Percentiles rank a stretch among this genome's conserved stretches.
These are phyloP conservation scores for Boletus rex-veris DNA, from an alignment of 768 basidiomycete genomes.

Conservation along the genomic window DNA sequence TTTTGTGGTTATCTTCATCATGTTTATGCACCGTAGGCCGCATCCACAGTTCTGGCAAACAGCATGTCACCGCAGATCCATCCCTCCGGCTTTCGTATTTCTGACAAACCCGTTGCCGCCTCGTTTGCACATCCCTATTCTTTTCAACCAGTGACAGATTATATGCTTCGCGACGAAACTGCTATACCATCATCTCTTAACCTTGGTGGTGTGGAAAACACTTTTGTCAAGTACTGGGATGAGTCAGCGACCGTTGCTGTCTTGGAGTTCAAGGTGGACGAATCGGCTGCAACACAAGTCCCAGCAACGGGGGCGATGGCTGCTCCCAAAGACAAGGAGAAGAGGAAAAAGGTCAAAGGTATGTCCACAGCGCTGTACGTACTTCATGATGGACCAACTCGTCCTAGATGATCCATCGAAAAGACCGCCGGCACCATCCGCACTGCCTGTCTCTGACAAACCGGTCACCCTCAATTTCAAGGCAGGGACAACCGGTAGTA, in stretches of 20 bases:
- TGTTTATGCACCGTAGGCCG: constrained; percentile 52
- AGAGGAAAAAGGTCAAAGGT: constrained; percentile 58
- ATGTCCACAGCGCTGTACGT: neutral
- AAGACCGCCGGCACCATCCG: constrained; percentile 54
- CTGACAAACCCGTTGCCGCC: constrained; percentile 81
- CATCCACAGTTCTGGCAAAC: constrained; percentile 76
- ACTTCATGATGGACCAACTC: constrained; percentile 8
- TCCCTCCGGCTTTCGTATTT: constrained; percentile 92
- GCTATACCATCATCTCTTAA: constrained; percentile 63
- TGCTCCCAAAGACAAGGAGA: constrained; percentile 59
- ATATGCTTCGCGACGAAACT: constrained; percentile 72
- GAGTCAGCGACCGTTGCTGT: constrained; percentile 74
- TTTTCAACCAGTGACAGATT: constrained; percentile 77
- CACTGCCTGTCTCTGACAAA: constrained; percentile 72
- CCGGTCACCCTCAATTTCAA: constrained; percentile 79
- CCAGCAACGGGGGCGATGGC: constrained; percentile 30
- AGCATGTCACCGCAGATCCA: constrained; percentile 84
- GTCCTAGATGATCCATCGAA: constrained; percentile 34
- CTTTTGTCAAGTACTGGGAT: constrained; percentile 91
- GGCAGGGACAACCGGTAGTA: constrained; percentile 27
- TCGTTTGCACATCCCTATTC: constrained; percentile 93
- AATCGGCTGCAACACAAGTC: constrained; percentile 35
- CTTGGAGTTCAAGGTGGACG: constrained; percentile 76
- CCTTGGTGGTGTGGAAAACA: constrained; percentile 68
- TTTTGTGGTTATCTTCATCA: neutral